Evolutionary conservation across 2,329 filamentous ascomycete species (phyloP), one percentile per base, ranked within the genome.

Genomic region (Colletotrichum incanum): DNA sequence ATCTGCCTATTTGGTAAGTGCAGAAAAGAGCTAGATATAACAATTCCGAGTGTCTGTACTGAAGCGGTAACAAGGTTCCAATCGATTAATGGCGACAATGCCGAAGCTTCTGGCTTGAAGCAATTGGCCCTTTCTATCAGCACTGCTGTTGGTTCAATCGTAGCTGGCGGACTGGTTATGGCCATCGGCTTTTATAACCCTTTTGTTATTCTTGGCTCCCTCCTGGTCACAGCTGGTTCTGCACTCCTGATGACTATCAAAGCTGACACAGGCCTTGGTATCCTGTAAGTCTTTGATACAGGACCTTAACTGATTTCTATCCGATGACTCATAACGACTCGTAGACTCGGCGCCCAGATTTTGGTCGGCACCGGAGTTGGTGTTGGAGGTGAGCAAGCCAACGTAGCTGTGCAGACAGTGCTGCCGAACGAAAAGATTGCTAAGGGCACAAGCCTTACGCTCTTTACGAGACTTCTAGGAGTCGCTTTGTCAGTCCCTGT

Each of bases 401-500:
- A 84, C 37, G 81, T 87, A n/a, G 84, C 84, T 5, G 84, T 82
- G 0, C 85, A 87, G 74, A 83, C 84, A 0, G 84, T 86, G 0
- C 77, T 87, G 5, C 76, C 76, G 3, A 74, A 79, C n/a, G 77
- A 78, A 0, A 84, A 87, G 63, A 82, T 87, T n/a, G 81, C 85
- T 2, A 84, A 82, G n/a, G 85, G 84, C 14, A 84, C 83, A 18
- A 83, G 85, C 0, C 76, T 82, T 16, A 81, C 86, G 49, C 80
- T 87, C 49, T 87, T 88, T 58, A 49, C 78, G n/a, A 83, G 85
- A 75, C 81, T 81, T 0, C 76, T 86, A 0, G 84, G 82, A 37
- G 82, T 83, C 12, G 79, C 83, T 3, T 76, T 90, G 1, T 89
- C 89, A 71, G 82, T 90, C 37, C 84, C 84, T 3, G 81, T 88